These are phyloP conservation scores for Thelephora terrestris DNA, from an alignment of 1,284 basidiomycete species.

Conservation along the genomic window DNA sequence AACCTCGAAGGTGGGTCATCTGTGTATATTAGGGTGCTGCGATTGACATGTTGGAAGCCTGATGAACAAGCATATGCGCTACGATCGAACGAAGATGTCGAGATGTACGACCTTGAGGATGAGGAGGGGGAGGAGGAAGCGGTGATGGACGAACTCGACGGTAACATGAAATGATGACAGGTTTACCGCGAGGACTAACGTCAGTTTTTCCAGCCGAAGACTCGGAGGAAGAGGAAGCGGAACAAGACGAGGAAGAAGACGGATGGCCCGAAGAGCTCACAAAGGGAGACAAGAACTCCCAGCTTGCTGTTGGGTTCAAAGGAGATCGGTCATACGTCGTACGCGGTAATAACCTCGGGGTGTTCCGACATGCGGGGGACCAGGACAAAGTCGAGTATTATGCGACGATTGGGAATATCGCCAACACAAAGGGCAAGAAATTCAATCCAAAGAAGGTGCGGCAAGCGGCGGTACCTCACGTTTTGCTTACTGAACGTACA, in stretches of 20 bases:
- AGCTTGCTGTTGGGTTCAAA: constrained; percentile 93
- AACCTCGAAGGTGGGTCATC: constrained; percentile 68
- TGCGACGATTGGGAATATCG: constrained; percentile 81
- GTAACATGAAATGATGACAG: constrained; percentile 29
- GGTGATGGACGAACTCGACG: constrained; percentile 47
- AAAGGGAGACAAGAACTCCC: constrained; percentile 70
- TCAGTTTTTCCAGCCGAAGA: neutral
- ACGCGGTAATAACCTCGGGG: constrained; percentile 92
- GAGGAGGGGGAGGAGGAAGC: constrained; percentile 72
- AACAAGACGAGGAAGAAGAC: constrained; percentile 46
- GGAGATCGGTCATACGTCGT: constrained; percentile 95
- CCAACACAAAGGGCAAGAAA: constrained; percentile 72
- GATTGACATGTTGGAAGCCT: constrained; percentile 23
- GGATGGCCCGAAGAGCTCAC: constrained; percentile 32
- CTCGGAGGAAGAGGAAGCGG: constrained; percentile 33
- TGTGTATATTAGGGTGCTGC: neutral
- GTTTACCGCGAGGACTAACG: neutral
- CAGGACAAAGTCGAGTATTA: constrained; percentile 72
- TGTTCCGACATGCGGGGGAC: constrained; percentile 83
- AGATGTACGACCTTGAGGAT: constrained; percentile 73
- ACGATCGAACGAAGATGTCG: constrained; percentile 74
- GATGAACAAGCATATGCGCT: constrained; percentile 77
- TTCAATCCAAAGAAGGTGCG: constrained; percentile 82
- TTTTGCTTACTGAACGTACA: constrained; percentile 2
- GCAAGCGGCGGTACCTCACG: neutral